Base-by-base conservation (phyloP, 768 basidiomycete species). In the Lentinus tigrinus region DNA sequence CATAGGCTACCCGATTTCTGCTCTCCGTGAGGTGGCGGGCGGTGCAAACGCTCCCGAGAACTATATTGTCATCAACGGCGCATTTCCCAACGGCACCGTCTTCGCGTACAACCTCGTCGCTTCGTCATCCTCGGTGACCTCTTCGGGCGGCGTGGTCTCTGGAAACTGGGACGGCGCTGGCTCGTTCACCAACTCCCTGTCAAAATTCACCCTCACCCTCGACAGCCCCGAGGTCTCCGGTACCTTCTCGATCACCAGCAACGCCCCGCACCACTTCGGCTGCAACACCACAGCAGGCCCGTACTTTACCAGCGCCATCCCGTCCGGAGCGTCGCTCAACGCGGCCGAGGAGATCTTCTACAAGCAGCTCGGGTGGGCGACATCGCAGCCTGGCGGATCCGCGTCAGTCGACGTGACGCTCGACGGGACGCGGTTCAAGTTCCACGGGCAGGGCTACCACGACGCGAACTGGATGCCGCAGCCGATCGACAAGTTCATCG, bases 361-460 rank as follows among this genome's bases (percentile, higher is more conserved):
- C 61, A 60, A 57, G 37, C 58, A 68, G 43, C 49, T 65, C 51
- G 69, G 69, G 5, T 68, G 69, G 69, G 57, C 64, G 26, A 58
- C 57, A 6, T 46, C 63, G 21, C 47, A 60, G 39, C 67, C 67
- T n/a, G 66, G 65, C 38, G 64, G 67, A 27, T 31, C 34, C 34
- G 62, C 52, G 13, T 40, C 39, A 3, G 65, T 70, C 19, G 56
- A 63, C 47, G 47, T 68, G 37, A 56, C 36, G 2, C 57, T 68
- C 38, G 50, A 57, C 56, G 67, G 62, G n/a, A 50, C 60, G n/a
- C 48, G 8, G 16, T 57, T 70, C 14, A 21, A 44, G 52, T 67
- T 67, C 63, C 42, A 57, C 8, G 67, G 67, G 8, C 39, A 54
- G 21, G 67, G 65, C 8, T 70, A 70, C 60, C 65, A 69, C 44